Conservation (phyloP, 169 alveolate genomes). For the Eimeria maxima region DNA sequence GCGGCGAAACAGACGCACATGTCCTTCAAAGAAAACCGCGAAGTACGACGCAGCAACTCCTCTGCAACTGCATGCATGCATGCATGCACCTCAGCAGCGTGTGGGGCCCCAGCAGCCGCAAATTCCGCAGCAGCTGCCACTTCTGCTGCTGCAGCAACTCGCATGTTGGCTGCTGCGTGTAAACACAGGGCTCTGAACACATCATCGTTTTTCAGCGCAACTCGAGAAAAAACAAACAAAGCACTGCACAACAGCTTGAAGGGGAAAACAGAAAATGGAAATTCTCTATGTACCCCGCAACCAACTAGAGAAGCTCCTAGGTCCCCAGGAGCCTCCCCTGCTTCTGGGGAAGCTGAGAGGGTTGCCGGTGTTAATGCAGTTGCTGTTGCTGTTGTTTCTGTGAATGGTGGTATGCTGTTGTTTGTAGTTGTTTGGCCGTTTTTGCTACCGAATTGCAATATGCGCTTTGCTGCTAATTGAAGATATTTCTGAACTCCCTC, state of each 20-base stretch:
- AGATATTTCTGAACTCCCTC: constrained; percentile 11
- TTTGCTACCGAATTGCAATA: not conserved
- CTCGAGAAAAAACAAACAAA: constrained; percentile 32
- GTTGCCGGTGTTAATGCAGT: not conserved
- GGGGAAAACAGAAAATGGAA: not conserved
- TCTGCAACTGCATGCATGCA: constrained; percentile 44
- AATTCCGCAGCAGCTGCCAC: not conserved
- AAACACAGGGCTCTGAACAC: not conserved
- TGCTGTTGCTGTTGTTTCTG: not conserved
- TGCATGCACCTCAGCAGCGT: not conserved
- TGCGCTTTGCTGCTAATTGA: not conserved
- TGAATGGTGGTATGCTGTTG: not conserved
- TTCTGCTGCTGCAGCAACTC: constrained; percentile 11
- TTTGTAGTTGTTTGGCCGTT: not conserved
- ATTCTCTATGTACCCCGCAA: too few relatives aligned
- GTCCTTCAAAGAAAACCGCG: constrained; percentile 32
- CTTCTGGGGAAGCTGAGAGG: not conserved
- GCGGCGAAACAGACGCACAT: not conserved
- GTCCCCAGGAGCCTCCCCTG: not conserved
- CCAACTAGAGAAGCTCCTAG: too few relatives aligned
- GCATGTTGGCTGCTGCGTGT: constrained; percentile 24
- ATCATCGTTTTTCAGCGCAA: not conserved
- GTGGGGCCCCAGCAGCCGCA: constrained; percentile 31
- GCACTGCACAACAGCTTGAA: constrained; percentile 7
- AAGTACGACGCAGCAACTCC: not conserved